Percentiles rank a stretch among this genome's conserved stretches.
Conservation (phyloP, 2,329 filamentous ascomycete genomes). For the Spiromastix sp. region DNA sequence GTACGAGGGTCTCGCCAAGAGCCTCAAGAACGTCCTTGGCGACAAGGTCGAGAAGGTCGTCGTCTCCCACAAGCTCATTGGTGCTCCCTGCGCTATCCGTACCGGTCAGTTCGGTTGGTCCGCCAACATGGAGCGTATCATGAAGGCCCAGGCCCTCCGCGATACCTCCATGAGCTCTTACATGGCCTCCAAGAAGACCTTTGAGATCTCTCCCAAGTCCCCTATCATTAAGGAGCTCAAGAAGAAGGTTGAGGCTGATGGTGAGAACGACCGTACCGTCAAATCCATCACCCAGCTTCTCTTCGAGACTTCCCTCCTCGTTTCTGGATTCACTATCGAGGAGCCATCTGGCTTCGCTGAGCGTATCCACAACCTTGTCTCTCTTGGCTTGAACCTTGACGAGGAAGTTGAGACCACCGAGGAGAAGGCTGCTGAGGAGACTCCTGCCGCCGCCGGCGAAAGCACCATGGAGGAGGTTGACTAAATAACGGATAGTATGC, state of each 20-base stretch:
- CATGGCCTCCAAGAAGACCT: constrained; percentile 99
- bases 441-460: constrained; percentile 61
- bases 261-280: constrained; percentile 97
- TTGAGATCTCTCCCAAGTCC: constrained; percentile 99
- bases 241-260: constrained; percentile 96
- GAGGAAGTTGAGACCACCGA: constrained; percentile 67
- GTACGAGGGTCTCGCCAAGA: constrained; percentile 88
- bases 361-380: constrained; percentile 99
- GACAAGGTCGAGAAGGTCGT: constrained; percentile 99
- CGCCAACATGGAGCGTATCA: constrained; percentile 99
- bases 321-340: constrained; percentile 99
- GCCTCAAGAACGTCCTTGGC: constrained; percentile 96
- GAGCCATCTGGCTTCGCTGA: constrained; percentile 96
- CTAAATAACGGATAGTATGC: constrained; percentile 43
- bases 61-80: constrained; percentile 92
- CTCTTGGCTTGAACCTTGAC: constrained; percentile 93
- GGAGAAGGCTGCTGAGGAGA: constrained; percentile 47
- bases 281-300: constrained; percentile 98
- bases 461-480: constrained; percentile 99
- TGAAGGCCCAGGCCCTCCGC: constrained; percentile 99
- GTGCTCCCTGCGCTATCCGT: constrained; percentile 94
- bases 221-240: constrained; percentile 97
- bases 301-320: constrained; percentile 96
- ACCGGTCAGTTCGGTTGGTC: constrained; percentile 99
- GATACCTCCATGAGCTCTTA: constrained; percentile 99